Conservation (phyloP, 2,329 filamentous ascomycete species). For the Didymella lethalis region DNA sequence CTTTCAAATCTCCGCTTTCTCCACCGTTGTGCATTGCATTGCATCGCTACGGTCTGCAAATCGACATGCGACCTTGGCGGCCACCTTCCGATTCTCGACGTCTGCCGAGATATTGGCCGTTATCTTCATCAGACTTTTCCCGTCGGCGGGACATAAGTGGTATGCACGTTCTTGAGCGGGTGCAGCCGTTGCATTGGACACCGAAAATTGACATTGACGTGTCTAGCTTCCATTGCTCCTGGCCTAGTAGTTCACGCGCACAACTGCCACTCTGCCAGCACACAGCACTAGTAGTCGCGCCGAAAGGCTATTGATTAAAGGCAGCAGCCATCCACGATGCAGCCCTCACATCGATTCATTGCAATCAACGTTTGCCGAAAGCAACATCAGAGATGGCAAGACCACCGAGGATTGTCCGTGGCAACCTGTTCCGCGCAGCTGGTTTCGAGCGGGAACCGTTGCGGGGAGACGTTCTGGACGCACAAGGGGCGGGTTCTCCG, state of each 20-base stretch:
- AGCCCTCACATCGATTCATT: background rate
- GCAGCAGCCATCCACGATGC: background rate
- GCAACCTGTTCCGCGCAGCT: slow-evolving; percentile 7
- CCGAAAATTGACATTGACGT: slow-evolving; percentile 26
- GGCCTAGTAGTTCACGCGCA: slow-evolving; percentile 9
- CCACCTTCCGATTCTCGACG: slow-evolving; percentile 16
- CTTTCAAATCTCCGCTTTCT: slow-evolving; percentile 8
- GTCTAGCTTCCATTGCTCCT: slow-evolving; percentile 27
- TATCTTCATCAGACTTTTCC: background rate
- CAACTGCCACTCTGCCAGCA: slow-evolving; percentile 1
- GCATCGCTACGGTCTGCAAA: background rate
- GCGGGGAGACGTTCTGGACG: slow-evolving; percentile 18
- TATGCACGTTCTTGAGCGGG: slow-evolving; percentile 5
- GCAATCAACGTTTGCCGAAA: background rate
- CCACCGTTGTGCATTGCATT: slow-evolving; percentile 10
- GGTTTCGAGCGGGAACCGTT: slow-evolving; percentile 18
- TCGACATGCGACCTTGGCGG: slow-evolving; percentile 10
- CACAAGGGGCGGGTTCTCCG: slow-evolving; percentile 22
- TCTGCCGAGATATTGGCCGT: slow-evolving; percentile 8
- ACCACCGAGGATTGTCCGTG: slow-evolving; percentile 2
- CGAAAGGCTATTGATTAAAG: background rate
- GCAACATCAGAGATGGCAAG: background rate
- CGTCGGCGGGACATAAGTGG: background rate
- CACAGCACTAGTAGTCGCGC: slow-evolving; percentile 5
- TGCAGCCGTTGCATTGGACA: slow-evolving; percentile 14